phyloP scores from a whole-genome alignment of 2,329 filamentous ascomycete species.

The Delphinella strobiligena region DNA sequence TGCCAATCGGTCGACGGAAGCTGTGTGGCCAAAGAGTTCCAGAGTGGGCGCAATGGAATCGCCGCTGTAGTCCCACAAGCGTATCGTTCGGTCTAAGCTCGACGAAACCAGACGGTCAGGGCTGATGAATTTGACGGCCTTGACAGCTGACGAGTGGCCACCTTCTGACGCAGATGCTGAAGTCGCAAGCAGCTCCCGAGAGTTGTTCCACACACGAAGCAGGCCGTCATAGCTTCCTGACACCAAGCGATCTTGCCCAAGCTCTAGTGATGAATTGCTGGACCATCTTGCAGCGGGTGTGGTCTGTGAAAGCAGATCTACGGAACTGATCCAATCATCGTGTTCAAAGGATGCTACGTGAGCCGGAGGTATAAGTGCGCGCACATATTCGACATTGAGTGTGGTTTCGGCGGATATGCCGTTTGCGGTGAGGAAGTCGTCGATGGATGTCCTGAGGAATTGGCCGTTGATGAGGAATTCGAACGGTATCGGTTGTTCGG shows the following conservation, averaged over 20 bases:
- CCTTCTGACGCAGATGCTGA: conserved; percentile 55
- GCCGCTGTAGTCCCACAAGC: conserved; percentile 81
- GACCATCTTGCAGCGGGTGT: conserved; percentile 50
- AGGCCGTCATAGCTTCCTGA: conserved; percentile 90
- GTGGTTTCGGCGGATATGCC: conserved; percentile 83
- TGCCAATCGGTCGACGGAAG: conserved; percentile 60
- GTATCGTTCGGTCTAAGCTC: conserved; percentile 71
- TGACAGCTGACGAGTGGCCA: conserved; percentile 66
- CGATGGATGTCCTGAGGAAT: conserved; percentile 78
- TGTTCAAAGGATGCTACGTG: conserved; percentile 91
- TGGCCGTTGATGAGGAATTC: conserved; percentile 94
- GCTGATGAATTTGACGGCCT: conserved; percentile 73
- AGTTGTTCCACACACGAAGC: conserved; percentile 78
- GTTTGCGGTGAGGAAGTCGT: conserved; percentile 76
- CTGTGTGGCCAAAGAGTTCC: conserved; percentile 74
- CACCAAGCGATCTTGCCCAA: conserved; percentile 61
- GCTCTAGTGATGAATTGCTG: conserved; percentile 33
- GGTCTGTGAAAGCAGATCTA: conserved; percentile 65
- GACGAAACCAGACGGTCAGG: conserved; percentile 68
- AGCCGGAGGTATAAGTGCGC: conserved; percentile 76
- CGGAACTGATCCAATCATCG: conserved; percentile 87
- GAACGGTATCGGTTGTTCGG: conserved; percentile 59
- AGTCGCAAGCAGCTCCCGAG: conserved; percentile 71
- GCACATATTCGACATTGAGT: conserved; percentile 82
- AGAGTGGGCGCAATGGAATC: conserved; percentile 57